Evolutionary conservation across 331 rosid genomes (phyloP), one percentile per base, ranked within the genome.

Genomic region (Malus hybrid): DNA sequence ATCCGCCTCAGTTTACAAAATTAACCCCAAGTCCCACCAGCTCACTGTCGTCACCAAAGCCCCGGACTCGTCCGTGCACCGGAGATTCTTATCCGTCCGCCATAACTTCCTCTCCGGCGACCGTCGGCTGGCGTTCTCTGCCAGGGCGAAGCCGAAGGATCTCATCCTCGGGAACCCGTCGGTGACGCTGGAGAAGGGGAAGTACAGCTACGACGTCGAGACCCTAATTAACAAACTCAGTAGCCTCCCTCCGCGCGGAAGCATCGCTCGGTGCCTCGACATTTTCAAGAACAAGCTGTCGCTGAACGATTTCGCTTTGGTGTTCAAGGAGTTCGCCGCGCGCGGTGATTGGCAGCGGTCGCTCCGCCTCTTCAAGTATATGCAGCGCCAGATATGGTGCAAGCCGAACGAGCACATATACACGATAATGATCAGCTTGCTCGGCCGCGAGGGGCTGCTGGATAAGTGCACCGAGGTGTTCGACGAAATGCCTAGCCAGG

Each of bases 301-400:
- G 5, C 86, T 92, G 6, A 92, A 95, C 75, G 98, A 95, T 76
- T 95, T 95, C 86, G 93, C 96, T 6, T 50, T 90, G 66, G 98
- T 92, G 3, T 95, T 95, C 85, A 95, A 95, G 91, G 99, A 95
- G 80, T 92, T 92, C 81, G 97, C 99, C 0, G 87, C 86, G 77
- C 96, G 98, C 15, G 96, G 96, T 4, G 97, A 95, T 7, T 92
- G 99, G 99, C 99, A 92, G 78, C 82, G 99, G 2, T 92, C 97
- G 28, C 84, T 92, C 13, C 86, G 98, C 11, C 87, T 95, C 62
- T 95, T 95, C 80, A 95, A 92, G 88, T 88, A 92, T 33, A 95
- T 90, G 94, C 98, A 95, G 88, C 89, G 99, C 3, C 98, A 95
- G 88, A 87, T 95, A 55, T 95, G 99, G 99, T 95, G 99, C 82